These are phyloP conservation scores for Saccharomycopsis hybrid DNA, from an alignment of 1,139 yeast species.

Conservation along the genomic window DNA sequence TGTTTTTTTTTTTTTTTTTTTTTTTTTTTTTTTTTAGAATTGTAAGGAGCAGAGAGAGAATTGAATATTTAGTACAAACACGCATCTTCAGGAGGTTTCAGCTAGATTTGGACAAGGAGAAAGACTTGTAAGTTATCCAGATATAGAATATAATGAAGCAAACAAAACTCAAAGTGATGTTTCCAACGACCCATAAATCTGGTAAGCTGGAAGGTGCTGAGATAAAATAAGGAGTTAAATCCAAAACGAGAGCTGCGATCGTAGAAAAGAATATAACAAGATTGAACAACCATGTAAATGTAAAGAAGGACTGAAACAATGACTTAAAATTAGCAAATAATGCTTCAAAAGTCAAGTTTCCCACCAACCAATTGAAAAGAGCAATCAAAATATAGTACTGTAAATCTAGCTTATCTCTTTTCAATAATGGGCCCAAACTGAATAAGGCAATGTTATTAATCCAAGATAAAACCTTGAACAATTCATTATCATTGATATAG, in stretches of 20 bases:
- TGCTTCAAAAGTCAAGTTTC: conserved; percentile 39
- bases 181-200: conserved; percentile 79
- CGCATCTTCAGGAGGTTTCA: too few species aligned
- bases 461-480: conserved; percentile 76
- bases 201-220: conserved; percentile 61
- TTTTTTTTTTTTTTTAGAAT: not conserved
- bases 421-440: conserved; percentile 82
- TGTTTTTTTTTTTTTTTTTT: conserved; percentile 1
- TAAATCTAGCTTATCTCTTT: conserved; percentile 62
- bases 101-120: too few species aligned
- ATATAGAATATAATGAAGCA: conserved; percentile 74
- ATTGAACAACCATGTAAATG: conserved; percentile 51
- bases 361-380: conserved; percentile 80
- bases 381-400: conserved; percentile 62
- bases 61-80: not conserved
- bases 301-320: conserved; percentile 28
- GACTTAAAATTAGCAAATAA: conserved; percentile 7
- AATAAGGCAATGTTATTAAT: conserved; percentile 77
- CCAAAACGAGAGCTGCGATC: conserved; percentile 44
- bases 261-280: conserved; percentile 55
- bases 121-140: conserved; percentile 37
- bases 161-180: conserved; percentile 65
- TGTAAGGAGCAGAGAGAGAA: not conserved
- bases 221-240: conserved; percentile 43
- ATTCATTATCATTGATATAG: conserved; percentile 48